Percentiles rank a stretch among this genome's conserved stretches.
Evolutionary conservation across 2,329 filamentous ascomycete species (phyloP).

Genomic region (Didymella exigua): DNA sequence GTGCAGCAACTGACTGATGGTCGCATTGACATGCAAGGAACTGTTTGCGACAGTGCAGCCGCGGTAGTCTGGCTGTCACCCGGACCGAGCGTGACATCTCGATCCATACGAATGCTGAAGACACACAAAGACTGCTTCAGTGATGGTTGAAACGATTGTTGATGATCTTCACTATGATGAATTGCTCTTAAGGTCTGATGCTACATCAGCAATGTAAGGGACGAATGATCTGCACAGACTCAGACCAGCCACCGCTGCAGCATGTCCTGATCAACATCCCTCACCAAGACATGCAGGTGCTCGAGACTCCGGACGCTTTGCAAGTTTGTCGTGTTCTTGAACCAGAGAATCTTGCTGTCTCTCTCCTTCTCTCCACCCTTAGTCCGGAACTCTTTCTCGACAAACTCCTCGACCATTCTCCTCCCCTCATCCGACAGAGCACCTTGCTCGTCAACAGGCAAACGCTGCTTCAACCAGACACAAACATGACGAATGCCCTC

Average conservation of each 20-base stretch:
- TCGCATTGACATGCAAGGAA: background rate
- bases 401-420: slow-evolving; percentile 35
- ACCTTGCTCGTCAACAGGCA: slow-evolving; percentile 41
- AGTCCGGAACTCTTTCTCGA: slow-evolving; percentile 55
- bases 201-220: background rate
- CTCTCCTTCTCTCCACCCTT: slow-evolving; percentile 44
- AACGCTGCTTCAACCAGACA: slow-evolving; percentile 58
- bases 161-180: no score
- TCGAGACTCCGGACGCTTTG: slow-evolving; percentile 70
- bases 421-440: slow-evolving; percentile 39
- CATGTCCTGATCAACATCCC: slow-evolving; percentile 68
- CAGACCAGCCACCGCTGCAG: slow-evolving; percentile 21
- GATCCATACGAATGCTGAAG: no score
- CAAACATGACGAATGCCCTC: slow-evolving; percentile 60
- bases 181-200: background rate
- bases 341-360: slow-evolving; percentile 63
- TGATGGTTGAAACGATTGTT: no score
- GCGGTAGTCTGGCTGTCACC: no score
- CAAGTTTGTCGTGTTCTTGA: slow-evolving; percentile 67
- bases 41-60: background rate
- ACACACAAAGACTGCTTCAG: no score
- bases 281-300: slow-evolving; percentile 74
- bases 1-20: no score
- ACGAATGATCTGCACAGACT: background rate
- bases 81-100: no score